Evolutionary conservation across 2,329 filamentous ascomycete species (phyloP), one percentile per base, ranked within the genome.

Genomic region (Ophiosphaerella narmari): DNA sequence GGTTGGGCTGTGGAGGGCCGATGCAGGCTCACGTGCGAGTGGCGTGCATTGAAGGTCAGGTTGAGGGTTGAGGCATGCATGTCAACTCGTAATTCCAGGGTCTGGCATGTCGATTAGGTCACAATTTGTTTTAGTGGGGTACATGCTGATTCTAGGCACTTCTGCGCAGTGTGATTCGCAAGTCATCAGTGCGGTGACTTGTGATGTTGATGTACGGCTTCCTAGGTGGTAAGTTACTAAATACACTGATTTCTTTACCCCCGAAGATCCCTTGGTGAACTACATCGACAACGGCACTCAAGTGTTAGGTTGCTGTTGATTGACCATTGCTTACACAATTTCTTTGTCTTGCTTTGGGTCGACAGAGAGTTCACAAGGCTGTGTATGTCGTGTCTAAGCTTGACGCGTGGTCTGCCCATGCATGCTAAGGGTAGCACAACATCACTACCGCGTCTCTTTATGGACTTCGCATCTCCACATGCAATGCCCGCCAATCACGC

Each of bases 1-100:
- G 47, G 36, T 43, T 45, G 26, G 21, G 37, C 26, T 5, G 24
- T 23, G 32, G 16, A 29, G 32, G 23, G 42, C 42, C 38, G 48
- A 42, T 42, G 33, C 8, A 14, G 31, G 13, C 13, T 29, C 26
- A 11, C 39, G 39, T 42, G 39, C 39, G 26, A 13, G 24, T 29
- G 26, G 26, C 26, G 6, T 29, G 11, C 26, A 29, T 4, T 9
- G 7, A 7, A 29, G 26, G 26, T 21, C 26, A 29, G 11, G 26
- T 29, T 11, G 6, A 29, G 7, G 11, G 26, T 29, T 11, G 6
- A 29, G 7, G 11, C 26, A 29, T 29, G 26, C 26, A 29, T 29
- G 26, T 11, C 26, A 29, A 8, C 11, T 29, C 26, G 26, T 7
- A 11, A 29, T 11, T 29, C 7, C 11, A 6, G 26, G 4, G 4